Conservation (phyloP, 768 basidiomycete species). For the Heimioporus sp. region DNA sequence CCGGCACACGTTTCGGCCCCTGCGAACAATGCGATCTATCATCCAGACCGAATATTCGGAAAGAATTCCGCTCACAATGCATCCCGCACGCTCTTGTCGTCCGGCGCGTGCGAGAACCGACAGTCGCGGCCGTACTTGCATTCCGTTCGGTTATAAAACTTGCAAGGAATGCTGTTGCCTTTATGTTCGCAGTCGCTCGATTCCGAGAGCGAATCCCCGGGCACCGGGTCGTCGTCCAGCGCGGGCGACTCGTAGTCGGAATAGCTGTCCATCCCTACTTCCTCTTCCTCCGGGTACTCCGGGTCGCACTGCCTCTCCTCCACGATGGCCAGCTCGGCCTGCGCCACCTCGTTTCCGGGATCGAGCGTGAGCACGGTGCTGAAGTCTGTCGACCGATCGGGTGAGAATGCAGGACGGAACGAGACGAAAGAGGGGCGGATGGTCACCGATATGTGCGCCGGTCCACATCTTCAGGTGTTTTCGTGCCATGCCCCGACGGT, state of each 20-base stretch:
- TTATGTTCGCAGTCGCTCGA: conserved; percentile 52
- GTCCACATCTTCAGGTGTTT: conserved; percentile 23
- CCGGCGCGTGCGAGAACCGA: conserved; percentile 51
- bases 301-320: not conserved
- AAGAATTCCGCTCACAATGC: conserved; percentile 40
- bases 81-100: conserved; percentile 53
- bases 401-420: not conserved
- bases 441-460: conserved; percentile 24
- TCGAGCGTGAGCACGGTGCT: conserved; percentile 24
- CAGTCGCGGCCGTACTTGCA: conserved; percentile 44
- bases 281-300: not conserved
- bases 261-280: not conserved
- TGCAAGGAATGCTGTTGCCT: conserved; percentile 53
- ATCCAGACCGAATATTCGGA: not conserved
- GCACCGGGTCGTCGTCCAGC: conserved; percentile 26
- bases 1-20: conserved; percentile 53
- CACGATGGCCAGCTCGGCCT: conserved; percentile 15
- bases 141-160: conserved; percentile 55
- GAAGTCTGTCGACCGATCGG: conserved; percentile 24
- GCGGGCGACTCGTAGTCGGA: conserved; percentile 17
- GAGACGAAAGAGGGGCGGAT: too few species aligned
- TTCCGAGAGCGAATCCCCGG: conserved; percentile 46
- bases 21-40: conserved; percentile 22
- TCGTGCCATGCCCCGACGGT: conserved; percentile 33
- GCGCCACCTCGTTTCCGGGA: conserved; percentile 19